Percentiles rank a stretch among this genome's conserved stretches.
Evolutionary conservation across 1,284 basidiomycete genomes (phyloP).

Genomic region (Peniophora sp.): DNA sequence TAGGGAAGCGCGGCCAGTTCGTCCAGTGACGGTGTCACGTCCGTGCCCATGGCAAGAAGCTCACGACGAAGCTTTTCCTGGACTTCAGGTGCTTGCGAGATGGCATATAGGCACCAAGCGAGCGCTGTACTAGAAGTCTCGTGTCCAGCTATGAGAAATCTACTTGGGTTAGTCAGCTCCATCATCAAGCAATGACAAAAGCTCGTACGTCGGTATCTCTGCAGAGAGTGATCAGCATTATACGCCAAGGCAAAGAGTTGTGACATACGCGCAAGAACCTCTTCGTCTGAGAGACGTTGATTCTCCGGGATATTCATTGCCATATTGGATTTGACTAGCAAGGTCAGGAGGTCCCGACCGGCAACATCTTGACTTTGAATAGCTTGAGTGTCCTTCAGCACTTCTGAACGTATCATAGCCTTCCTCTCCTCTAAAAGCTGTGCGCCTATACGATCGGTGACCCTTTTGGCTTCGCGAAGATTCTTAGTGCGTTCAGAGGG

Average conservation of each 20-base stretch:
- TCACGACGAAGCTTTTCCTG: constrained; percentile 42
- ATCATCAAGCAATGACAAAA: not conserved
- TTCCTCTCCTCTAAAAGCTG: not conserved
- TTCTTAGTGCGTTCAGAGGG: constrained; percentile 3
- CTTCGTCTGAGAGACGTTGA: not conserved
- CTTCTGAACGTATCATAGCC: not conserved
- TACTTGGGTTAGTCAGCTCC: constrained; percentile 11
- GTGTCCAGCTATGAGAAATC: constrained; percentile 30
- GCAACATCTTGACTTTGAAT: not conserved
- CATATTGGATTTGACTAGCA: not conserved
- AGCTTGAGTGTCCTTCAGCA: not conserved
- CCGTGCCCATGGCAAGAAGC: constrained; percentile 16
- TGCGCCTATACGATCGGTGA: not conserved
- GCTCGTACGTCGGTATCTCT: constrained; percentile 40
- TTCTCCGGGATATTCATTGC: not conserved
- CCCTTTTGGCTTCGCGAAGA: too few species aligned
- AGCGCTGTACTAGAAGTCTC: constrained; percentile 38
- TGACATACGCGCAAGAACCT: not conserved
- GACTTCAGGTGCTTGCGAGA: constrained; percentile 28
- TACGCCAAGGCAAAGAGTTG: not conserved
- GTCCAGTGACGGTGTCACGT: constrained; percentile 23
- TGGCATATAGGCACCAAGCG: constrained; percentile 38
- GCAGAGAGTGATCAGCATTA: not conserved
- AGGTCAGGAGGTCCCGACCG: not conserved
- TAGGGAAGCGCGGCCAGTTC: constrained; percentile 31